Percentiles rank a stretch among this genome's conserved stretches.
These are phyloP conservation scores for Arthrobotrys pseudoclavata DNA, from an alignment of 2,329 filamentous ascomycete genomes.

Conservation along the genomic window DNA sequence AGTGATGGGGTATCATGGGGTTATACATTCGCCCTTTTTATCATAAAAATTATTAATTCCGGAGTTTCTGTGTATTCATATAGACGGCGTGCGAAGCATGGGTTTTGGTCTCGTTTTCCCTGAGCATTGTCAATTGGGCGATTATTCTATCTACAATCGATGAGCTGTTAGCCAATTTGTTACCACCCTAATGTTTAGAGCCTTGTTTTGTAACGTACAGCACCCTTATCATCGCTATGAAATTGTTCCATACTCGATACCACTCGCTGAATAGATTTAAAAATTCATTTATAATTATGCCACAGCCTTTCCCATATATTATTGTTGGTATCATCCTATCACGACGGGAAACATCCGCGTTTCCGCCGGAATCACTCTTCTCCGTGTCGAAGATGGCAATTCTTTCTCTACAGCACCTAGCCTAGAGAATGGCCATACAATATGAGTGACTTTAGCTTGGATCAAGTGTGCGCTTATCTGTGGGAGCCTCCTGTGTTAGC, in stretches of 20 bases:
- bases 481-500: background rate
- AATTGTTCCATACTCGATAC: background rate
- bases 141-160: conserved; percentile 1
- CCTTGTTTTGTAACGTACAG: conserved; percentile 4
- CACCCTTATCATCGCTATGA: conserved; percentile 13
- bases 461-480: conserved; percentile 70
- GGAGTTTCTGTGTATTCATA: background rate
- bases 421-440: conserved; percentile 78
- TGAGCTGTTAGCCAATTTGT: background rate
- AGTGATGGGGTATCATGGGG: conserved; percentile 57
- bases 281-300: too few relatives aligned
- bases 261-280: too few relatives aligned
- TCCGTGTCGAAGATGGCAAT: conserved; percentile 25
- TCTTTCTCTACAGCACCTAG: conserved; percentile 69
- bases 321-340: background rate
- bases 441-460: conserved; percentile 78
- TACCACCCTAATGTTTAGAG: conserved; percentile 15
- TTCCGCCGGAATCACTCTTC: conserved; percentile 40
- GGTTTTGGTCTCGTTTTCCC: conserved; percentile 4
- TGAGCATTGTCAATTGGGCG: conserved; percentile 18
- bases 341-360: conserved; percentile 1
- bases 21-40: background rate
- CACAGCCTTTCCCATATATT: too few relatives aligned
- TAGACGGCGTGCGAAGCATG: conserved; percentile 13
- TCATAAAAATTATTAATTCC: conserved; percentile 6